These are phyloP conservation scores for Penicillium bialowiezense DNA, from an alignment of 495 filamentous ascomycete species.

Conservation along the genomic window DNA sequence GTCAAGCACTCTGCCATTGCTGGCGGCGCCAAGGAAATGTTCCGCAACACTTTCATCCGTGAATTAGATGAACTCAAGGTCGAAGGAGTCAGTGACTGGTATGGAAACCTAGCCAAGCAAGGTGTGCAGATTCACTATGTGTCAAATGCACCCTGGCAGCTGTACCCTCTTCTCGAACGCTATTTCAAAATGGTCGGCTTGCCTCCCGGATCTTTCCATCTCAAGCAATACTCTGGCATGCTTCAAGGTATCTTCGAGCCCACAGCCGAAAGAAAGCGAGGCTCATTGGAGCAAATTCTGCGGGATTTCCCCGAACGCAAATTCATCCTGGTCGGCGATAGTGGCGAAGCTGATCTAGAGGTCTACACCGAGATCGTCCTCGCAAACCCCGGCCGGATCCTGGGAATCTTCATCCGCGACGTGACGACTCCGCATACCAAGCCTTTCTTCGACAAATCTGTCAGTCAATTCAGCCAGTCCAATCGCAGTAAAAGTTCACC, in stretches of 20 bases:
- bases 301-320: conserved; percentile 84
- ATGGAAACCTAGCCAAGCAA: conserved; percentile 65
- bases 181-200: conserved; percentile 80
- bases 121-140: conserved; percentile 91
- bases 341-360: conserved; percentile 93
- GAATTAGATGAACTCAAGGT: conserved; percentile 78
- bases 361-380: conserved; percentile 93
- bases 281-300: conserved; percentile 78
- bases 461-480: conserved; percentile 33
- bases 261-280: conserved; percentile 89
- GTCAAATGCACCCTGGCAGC: conserved; percentile 93
- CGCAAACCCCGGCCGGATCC: conserved; percentile 74
- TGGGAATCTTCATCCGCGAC: conserved; percentile 90
- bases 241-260: conserved; percentile 97
- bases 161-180: conserved; percentile 81
- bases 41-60: conserved; percentile 89
- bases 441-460: conserved; percentile 75
- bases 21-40: conserved; percentile 85
- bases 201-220: conserved; percentile 82
- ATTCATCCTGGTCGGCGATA: conserved; percentile 92
- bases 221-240: conserved; percentile 95
- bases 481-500: conserved; percentile 28
- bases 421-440: conserved; percentile 72
- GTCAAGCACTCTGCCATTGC: conserved; percentile 93
- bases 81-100: conserved; percentile 88